Percentiles rank a stretch among this genome's conserved stretches.
Conservation (phyloP, 2,329 filamentous ascomycete genomes). For the Cordyceps cateniannulata region DNA sequence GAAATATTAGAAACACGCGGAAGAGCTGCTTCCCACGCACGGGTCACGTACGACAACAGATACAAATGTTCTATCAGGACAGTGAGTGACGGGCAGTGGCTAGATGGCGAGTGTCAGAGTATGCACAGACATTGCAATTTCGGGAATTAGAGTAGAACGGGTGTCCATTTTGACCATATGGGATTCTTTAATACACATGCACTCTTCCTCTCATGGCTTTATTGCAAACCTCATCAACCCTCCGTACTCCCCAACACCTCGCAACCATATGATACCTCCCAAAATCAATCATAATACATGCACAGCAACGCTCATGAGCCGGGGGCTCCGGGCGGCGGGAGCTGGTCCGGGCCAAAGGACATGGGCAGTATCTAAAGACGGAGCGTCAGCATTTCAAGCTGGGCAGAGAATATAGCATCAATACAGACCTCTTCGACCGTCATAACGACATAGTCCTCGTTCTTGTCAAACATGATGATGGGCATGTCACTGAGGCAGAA, state of each 20-base stretch:
- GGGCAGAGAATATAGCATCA: not conserved
- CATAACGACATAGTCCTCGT: slow-evolving; percentile 64
- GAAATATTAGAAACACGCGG: too few relatives aligned
- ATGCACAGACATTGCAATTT: too few relatives aligned
- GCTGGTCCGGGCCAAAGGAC: slow-evolving; percentile 59
- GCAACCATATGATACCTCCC: not conserved
- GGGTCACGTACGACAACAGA: too few relatives aligned
- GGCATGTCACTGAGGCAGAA: slow-evolving; percentile 65
- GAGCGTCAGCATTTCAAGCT: not conserved
- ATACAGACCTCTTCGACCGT: slow-evolving; percentile 57
- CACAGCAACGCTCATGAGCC: slow-evolving; percentile 1
- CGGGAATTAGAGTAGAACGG: too few relatives aligned
- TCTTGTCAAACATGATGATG: slow-evolving; percentile 87
- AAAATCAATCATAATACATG: not conserved
- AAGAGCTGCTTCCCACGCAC: too few relatives aligned
- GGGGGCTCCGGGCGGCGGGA: slow-evolving; percentile 34
- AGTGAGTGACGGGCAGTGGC: too few relatives aligned
- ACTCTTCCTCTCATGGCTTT: not conserved
- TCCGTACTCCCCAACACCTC: slow-evolving; percentile 2
- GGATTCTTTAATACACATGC: too few relatives aligned
- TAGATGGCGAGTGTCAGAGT: too few relatives aligned
- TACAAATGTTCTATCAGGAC: too few relatives aligned
- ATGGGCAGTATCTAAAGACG: slow-evolving; percentile 53
- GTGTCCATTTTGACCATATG: too few relatives aligned
- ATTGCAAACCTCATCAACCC: not conserved